These are phyloP conservation scores for Backusella macrospora DNA, from an alignment of 192 early-diverging fungal genomes.

Conservation along the genomic window DNA sequence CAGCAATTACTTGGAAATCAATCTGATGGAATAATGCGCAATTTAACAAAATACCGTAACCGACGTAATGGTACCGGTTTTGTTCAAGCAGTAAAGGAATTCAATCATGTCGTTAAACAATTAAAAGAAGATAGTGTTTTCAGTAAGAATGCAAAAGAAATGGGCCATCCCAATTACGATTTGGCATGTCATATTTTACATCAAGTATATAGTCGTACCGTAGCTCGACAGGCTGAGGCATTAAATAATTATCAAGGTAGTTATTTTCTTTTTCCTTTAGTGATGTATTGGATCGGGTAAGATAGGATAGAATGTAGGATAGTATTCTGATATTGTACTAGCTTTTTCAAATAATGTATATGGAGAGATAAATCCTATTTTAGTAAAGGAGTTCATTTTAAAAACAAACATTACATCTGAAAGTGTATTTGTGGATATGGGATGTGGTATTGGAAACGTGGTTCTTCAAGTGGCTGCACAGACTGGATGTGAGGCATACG, in stretches of 20 bases:
- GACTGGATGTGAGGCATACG: conserved; percentile 76
- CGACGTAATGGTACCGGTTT: conserved; percentile 68
- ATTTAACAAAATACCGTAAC: conserved; percentile 77
- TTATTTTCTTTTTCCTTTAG: background rate
- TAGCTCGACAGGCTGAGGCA: conserved; percentile 72
- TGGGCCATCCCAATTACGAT: conserved; percentile 54
- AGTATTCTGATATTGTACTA: conserved; percentile 19
- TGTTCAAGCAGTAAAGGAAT: conserved; percentile 66
- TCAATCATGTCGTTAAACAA: conserved; percentile 64
- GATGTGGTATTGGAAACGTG: conserved; percentile 95
- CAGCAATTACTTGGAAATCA: conserved; percentile 65
- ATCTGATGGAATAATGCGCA: conserved; percentile 68
- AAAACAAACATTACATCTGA: conserved; percentile 62
- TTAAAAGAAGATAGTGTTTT: conserved; percentile 45
- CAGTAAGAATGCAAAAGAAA: conserved; percentile 31
- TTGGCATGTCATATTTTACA: conserved; percentile 84
- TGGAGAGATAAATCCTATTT: conserved; percentile 86
- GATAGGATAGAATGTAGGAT: background rate
- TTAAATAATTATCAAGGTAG: conserved; percentile 75
- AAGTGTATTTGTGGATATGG: conserved; percentile 90
- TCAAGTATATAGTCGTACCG: conserved; percentile 87
- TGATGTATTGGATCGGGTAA: background rate
- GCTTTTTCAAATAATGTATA: conserved; percentile 96
- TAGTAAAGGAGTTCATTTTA: conserved; percentile 86
- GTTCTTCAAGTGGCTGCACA: conserved; percentile 95